Evolutionary conservation across 2,329 filamentous ascomycete genomes (phyloP).

Genomic region (Verticillium nonalfalfae): DNA sequence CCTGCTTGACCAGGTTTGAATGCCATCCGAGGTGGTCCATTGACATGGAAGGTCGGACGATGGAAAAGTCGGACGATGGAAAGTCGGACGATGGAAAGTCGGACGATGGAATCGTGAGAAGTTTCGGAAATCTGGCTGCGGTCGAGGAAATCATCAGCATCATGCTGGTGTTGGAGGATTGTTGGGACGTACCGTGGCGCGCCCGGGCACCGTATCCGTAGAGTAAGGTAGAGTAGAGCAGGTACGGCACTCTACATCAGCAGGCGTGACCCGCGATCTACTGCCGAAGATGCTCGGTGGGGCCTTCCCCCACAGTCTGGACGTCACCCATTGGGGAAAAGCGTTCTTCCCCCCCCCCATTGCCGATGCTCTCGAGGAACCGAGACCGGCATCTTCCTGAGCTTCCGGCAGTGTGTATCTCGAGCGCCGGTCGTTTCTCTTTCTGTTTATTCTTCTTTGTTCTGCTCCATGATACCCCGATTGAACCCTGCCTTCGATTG

Average conservation of each 20-base stretch:
- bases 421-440: background rate
- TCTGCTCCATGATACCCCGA: background rate
- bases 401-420: conserved; percentile 1
- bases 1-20: too few species aligned
- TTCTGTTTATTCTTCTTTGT: background rate
- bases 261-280: background rate
- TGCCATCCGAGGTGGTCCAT: too few species aligned
- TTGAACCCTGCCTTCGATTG: background rate
- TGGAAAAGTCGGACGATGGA: too few species aligned
- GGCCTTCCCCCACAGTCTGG: background rate
- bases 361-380: background rate
- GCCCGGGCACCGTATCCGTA: background rate
- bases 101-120: too few species aligned
- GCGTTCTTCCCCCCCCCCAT: background rate
- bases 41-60: too few species aligned
- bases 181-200: too few species aligned
- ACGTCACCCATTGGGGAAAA: background rate
- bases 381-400: background rate
- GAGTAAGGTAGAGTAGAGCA: background rate
- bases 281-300: background rate
- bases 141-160: too few species aligned
- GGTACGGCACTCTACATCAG: background rate
- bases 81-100: too few species aligned
- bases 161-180: too few species aligned
- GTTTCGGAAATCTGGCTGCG: too few species aligned